Evolutionary conservation across 1,139 yeast genomes (phyloP).

Genomic region (Scheffersomyces segobiensis): DNA sequence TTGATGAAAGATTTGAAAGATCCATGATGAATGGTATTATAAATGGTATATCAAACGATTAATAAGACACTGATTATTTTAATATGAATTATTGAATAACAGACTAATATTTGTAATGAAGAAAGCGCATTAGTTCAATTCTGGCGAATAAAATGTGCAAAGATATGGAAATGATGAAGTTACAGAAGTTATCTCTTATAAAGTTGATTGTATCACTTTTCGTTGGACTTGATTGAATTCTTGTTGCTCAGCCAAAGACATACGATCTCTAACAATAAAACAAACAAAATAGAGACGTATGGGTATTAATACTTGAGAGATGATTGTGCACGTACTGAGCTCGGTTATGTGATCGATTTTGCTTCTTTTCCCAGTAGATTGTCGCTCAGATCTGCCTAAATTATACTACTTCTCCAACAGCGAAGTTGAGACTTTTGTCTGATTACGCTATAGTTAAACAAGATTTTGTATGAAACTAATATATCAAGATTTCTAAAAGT

Average conservation of each 20-base stretch:
- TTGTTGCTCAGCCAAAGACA: background rate
- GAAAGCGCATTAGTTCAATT: background rate
- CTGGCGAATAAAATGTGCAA: background rate
- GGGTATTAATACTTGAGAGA: background rate
- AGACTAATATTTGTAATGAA: background rate
- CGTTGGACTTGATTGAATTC: background rate
- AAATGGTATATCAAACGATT: background rate
- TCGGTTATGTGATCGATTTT: background rate
- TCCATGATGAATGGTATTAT: constrained; percentile 39
- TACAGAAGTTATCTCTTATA: too few species aligned
- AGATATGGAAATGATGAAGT: background rate
- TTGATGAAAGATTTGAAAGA: constrained; percentile 52
- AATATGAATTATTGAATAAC: background rate
- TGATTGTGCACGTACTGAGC: background rate
- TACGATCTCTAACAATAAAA: background rate
- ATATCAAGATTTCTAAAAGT: background rate
- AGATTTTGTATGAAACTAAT: background rate
- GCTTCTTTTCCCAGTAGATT: too few species aligned
- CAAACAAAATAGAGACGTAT: background rate
- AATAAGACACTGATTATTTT: background rate
- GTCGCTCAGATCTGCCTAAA: background rate
- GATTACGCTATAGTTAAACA: background rate
- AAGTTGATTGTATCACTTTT: too few species aligned
- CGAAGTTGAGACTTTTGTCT: background rate
- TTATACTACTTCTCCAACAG: background rate